These are phyloP conservation scores for Scedosporium aurantiacum DNA, from an alignment of 2,329 filamentous ascomycete genomes.

Conservation along the genomic window DNA sequence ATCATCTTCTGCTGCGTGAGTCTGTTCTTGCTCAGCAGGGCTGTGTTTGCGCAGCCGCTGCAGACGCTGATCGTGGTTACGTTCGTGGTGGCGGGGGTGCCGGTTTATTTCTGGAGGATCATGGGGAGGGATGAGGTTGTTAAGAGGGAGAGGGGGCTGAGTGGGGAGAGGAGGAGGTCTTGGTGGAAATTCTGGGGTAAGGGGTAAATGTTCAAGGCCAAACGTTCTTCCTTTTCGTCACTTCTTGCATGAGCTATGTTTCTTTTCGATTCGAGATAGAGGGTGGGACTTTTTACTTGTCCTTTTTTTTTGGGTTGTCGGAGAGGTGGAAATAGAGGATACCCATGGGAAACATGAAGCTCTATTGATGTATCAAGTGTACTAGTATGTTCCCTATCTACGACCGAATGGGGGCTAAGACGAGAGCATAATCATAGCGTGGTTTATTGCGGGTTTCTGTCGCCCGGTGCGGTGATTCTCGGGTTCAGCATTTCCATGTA, in stretches of 20 bases:
- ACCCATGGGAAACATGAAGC: neutral
- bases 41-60: constrained; percentile 80
- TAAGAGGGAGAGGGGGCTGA: constrained; percentile 28
- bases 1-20: constrained; percentile 98
- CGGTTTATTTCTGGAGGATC: constrained; percentile 83
- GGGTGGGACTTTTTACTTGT: neutral
- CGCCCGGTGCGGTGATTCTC: no score
- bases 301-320: no score
- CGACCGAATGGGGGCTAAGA: no score
- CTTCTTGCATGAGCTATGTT: neutral
- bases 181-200: constrained; percentile 52
- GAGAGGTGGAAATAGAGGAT: neutral
- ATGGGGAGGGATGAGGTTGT: constrained; percentile 46
- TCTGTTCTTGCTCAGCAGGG: constrained; percentile 77
- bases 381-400: no score
- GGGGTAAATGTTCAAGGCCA: neutral
- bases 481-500: no score
- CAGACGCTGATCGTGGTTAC: constrained; percentile 80
- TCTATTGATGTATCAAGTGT: no score
- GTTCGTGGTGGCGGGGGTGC: constrained; percentile 74
- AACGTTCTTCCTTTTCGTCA: neutral
- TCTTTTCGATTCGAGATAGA: neutral
- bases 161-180: constrained; percentile 16
- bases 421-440: no score
- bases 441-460: no score